Percentiles rank a stretch among this genome's conserved stretches.
These are phyloP conservation scores for Fraxinus dipetala DNA, from an alignment of 305 asterid species.

Conservation along the genomic window DNA sequence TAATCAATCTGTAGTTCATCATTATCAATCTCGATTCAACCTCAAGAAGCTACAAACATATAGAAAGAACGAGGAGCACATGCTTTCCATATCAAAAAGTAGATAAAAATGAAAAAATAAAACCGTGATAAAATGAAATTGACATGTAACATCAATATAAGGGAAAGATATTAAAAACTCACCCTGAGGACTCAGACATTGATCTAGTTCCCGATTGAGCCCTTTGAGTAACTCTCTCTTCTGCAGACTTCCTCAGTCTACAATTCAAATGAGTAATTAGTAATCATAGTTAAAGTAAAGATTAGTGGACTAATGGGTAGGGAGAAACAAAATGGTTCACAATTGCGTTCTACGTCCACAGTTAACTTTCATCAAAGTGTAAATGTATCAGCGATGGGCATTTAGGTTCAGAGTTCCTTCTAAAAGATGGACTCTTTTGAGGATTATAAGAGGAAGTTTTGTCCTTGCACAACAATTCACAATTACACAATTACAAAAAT, in stretches of 20 bases:
- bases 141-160: background rate
- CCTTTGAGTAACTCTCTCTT: constrained; percentile 44
- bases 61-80: background rate
- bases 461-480: background rate
- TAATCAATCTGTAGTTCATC: background rate
- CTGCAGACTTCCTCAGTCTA: constrained; percentile 53
- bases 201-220: constrained; percentile 45
- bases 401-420: background rate
- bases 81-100: background rate
- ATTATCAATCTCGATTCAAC: background rate
- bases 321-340: constrained; percentile 3
- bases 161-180: constrained; percentile 27
- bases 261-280: constrained; percentile 21
- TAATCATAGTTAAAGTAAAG: background rate
- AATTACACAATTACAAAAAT: background rate
- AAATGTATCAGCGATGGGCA: constrained; percentile 1
- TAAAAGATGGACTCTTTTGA: background rate
- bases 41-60: background rate
- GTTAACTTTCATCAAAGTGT: background rate
- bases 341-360: background rate
- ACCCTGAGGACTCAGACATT: constrained; percentile 49
- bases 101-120: background rate
- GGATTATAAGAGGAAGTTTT: background rate
- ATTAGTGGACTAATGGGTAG: background rate
- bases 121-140: background rate